Percentiles rank a stretch among this genome's conserved stretches.
These are phyloP conservation scores for Colletotrichum endophyticum DNA, from an alignment of 2,329 filamentous ascomycete species.

Conservation along the genomic window DNA sequence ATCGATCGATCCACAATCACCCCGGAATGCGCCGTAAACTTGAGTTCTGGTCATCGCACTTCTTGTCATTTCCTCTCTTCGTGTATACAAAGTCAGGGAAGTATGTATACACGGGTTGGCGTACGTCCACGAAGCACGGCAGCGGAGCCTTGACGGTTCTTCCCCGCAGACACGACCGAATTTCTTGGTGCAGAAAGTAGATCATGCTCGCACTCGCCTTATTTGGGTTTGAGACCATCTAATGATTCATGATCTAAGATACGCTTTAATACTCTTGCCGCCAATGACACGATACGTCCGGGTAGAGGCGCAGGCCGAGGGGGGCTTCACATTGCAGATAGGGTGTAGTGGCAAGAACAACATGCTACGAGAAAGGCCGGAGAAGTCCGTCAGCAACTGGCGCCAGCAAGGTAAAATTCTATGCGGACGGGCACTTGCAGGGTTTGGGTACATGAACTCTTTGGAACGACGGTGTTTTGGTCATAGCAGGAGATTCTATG, in stretches of 20 bases:
- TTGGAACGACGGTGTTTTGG: too few relatives aligned
- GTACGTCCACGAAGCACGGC: not conserved
- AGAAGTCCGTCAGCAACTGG: accelerated
- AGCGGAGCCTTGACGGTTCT: not conserved
- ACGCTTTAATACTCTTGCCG: not conserved
- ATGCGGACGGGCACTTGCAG: accelerated
- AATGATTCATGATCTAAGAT: accelerated
- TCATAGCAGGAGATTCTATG: too few relatives aligned
- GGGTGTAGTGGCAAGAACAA: not conserved
- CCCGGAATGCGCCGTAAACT: accelerated
- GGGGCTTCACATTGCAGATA: not conserved
- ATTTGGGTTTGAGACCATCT: not conserved
- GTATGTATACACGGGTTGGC: accelerated
- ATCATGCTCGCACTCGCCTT: not conserved
- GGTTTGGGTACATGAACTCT: not conserved
- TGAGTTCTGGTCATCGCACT: not conserved
- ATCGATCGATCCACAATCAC: not conserved
- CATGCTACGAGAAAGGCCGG: accelerated
- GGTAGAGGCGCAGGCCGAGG: not conserved
- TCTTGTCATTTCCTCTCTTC: not conserved
- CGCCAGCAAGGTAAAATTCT: not conserved
- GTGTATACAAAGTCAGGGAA: accelerated
- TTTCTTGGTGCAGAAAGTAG: not conserved
- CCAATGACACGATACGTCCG: accelerated
- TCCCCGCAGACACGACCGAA: accelerated